Evolutionary conservation across 2,329 filamentous ascomycete species (phyloP).

Genomic region (Cladosporium sp.): DNA sequence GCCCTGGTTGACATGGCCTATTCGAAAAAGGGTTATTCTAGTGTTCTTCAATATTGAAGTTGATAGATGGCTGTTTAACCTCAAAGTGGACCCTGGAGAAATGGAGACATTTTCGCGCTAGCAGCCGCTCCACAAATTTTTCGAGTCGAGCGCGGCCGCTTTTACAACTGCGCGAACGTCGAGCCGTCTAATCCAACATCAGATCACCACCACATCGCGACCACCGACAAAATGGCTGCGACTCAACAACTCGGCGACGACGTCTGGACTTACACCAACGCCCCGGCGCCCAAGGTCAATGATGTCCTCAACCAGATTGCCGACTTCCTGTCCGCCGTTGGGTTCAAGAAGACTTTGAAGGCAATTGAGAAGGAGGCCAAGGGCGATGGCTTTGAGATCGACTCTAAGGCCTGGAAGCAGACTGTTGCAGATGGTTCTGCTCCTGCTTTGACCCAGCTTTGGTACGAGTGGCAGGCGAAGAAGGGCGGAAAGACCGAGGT

Average conservation of each 20-base stretch:
- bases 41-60: neutral
- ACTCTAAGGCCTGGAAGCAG: conserved; percentile 21
- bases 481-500: conserved; percentile 23
- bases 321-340: conserved; percentile 34
- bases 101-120: conserved; percentile 2
- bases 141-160: conserved; percentile 3
- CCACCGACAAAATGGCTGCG: conserved; percentile 17
- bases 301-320: conserved; percentile 29
- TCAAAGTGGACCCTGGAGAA: conserved; percentile 1
- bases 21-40: neutral
- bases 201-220: conserved; percentile 2
- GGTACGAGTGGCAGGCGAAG: conserved; percentile 19
- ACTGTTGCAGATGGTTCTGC: conserved; percentile 24
- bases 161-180: neutral
- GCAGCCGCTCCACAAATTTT: conserved; percentile 19
- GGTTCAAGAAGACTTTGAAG: conserved; percentile 34
- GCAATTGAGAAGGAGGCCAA: conserved; percentile 36
- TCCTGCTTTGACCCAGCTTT: conserved; percentile 17
- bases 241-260: conserved; percentile 18
- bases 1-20: too few relatives aligned
- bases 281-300: conserved; percentile 9
- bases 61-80: neutral
- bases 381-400: conserved; percentile 31
- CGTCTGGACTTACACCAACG: conserved; percentile 14
- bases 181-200: neutral